Conservation (phyloP, 768 basidiomycete genomes). For the Coprinopsis sp. region DNA sequence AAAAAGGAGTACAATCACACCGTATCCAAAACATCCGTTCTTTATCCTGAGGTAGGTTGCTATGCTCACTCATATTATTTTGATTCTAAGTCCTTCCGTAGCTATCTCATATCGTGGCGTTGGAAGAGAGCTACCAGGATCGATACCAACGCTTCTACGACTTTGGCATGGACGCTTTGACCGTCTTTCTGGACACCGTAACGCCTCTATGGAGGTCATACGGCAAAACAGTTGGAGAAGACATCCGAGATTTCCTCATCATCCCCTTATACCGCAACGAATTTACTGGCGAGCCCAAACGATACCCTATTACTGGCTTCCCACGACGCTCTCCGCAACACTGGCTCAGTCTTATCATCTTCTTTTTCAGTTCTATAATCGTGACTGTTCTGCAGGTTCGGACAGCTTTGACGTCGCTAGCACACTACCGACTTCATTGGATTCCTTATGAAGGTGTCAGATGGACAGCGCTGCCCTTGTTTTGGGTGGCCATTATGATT, state of each 20-base stretch:
- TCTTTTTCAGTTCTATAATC: conserved; percentile 44
- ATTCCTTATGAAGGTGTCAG: conserved; percentile 59
- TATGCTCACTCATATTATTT: no score
- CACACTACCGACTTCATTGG: conserved; percentile 51
- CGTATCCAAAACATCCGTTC: conserved; percentile 61
- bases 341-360: conserved; percentile 57
- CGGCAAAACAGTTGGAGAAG: conserved; percentile 76
- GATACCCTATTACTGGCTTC: conserved; percentile 53
- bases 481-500: conserved; percentile 57
- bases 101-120: conserved; percentile 64
- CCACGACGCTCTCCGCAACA: conserved; percentile 64
- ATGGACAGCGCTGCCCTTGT: conserved; percentile 59
- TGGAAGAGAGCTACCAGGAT: conserved; percentile 77
- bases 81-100: conserved; percentile 19
- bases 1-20: conserved; percentile 66
- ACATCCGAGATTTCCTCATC: conserved; percentile 75
- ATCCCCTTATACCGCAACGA: conserved; percentile 81
- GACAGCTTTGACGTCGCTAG: conserved; percentile 50
- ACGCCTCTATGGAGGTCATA: conserved; percentile 80
- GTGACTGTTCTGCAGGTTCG: conserved; percentile 53
- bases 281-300: conserved; percentile 72
- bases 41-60: conserved; percentile 77
- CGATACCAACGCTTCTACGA: conserved; percentile 82
- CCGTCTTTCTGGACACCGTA: conserved; percentile 69
- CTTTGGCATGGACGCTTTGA: conserved; percentile 72